Evolutionary conservation across 257 asterid species (phyloP), one percentile per base, ranked within the genome.

Genomic region (Capsicum rhomboideum): DNA sequence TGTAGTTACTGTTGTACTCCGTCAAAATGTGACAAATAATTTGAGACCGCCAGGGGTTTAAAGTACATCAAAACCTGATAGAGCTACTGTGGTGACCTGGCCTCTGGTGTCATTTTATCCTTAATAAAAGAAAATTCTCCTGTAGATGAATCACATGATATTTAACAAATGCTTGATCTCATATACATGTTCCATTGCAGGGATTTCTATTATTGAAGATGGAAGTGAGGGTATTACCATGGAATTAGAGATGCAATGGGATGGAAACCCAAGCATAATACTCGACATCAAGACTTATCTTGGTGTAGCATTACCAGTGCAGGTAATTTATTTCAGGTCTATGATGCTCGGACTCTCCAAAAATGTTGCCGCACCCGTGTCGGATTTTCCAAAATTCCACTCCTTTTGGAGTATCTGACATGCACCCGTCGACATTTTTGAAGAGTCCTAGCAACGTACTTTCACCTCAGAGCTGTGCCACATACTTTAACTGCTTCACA

Each of bases 181-280:
- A 49, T 49, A 26, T 16, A 14, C 20, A 77, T 26, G 26, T 69
- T 79, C 26, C 68, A 13, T 82, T 87, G 59, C 86, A 96, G 99
- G 99, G 68, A 87, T 97, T 86, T 82, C 93, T 46, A 83, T 93
- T 80, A 20, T 93, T 37, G 98, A 95, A 29, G 84, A 94, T 26
- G 91, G 85, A 11, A 83, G 90, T 55, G 91, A 91, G 49, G 99
- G 93, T 90, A 80, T 92, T 54, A 29, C 94, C 21, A 89, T 97
- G 95, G 99, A 97, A 83, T 55, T 97, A 90, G 99, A 97, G 85
- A 53, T 97, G 93, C 97, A 97, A 86, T 97, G 99, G 98, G 99
- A 97, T 82, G 99, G 98, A 21, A 91, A 95, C 86, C 98, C 99
- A n/a, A 92, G 86, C 64, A 95, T 97, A 28, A 90, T 93, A 75